Evolutionary conservation across 148 eudicot genomes (phyloP), one percentile per base, ranked within the genome.

Genomic region (Talinum fruticosum): DNA sequence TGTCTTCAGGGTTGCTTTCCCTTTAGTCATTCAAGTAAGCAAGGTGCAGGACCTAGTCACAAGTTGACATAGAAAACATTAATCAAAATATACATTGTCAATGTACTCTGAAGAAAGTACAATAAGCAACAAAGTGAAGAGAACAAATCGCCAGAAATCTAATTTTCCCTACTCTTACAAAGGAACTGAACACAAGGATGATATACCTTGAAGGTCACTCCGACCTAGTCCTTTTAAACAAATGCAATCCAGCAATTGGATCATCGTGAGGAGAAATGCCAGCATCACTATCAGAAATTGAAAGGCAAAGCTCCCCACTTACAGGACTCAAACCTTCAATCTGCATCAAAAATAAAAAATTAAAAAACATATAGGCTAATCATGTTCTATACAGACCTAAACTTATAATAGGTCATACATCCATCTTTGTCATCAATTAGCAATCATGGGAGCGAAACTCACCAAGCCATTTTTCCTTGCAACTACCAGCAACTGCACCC

Each of bases 391-490:
- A 33, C 38, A 53, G 19, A 34, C n/a, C 34, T 41, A 59, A 47
- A 3, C 66, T 36, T 28, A 67, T 19, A 61, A 34, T 34, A 24
- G 1, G 6, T 69, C 12, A 34, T 0, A 8, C 41, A 73, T 24
- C 23, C 34, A 53, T 12, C 30, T 59, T 59, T 10, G 35, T 24
- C n/a, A 23, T 41, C 73, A 12, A 4, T 61, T 30, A 29, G 67
- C 47, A 29, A 49, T 26, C 47, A 24, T 37, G 14, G 34, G 76
- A 75, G 7, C 54, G 45, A 33, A 51, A 85, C 99, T 95, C 73
- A 96, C 99, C 83, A 72, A 26, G 45, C 97, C 99, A 74, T 81
- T 90, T 84, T 91, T 96, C 79, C 99, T 87, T 57, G 97, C 99
- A 81, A 96, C 89, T 72, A 87, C 91, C 47, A 96, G 81, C 80